Base-by-base conservation (phyloP, 345 rosid species). In the Rhizophora mangle region DNA sequence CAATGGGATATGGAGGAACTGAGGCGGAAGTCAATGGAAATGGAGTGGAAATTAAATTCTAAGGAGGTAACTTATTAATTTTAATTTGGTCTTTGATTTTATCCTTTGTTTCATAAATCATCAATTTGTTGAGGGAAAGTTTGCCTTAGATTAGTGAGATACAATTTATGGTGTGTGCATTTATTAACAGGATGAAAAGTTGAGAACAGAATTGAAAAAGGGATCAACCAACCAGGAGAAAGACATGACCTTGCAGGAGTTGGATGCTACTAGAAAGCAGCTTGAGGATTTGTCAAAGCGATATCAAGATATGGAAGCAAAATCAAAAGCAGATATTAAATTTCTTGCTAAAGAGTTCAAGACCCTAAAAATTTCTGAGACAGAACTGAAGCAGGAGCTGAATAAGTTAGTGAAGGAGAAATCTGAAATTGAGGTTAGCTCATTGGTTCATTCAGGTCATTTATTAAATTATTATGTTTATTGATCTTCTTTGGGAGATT, bases 1-100 rank as follows among this genome's bases (percentile, higher is more conserved):
- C 98, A 96, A 84, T 96, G 99, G 99, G 98, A 96, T 70, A 92
- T 96, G 97, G 96, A 96, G 83, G 99, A 96, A 75, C 82, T 96
- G 68, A 84, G 85, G 70, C 91, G 80, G 55, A 89, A 87, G 78
- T 85, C 93, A n/a, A 74, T 87, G 75, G 92, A 90, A 82, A 86
- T 92, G 97, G 99, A 92, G 78, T 67, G 89, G 88, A 88, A 87
- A 77, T 79, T 92, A 83, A 89, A 90, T 74, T 74, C 85, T 34
- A 79, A 81, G 74, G 84, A 87, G 95, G 99, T 96, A 69, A 70
- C 57, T 27, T 58, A 36, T 36, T 68, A 67, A 32, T 68, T n/a
- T n/a, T 8, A 27, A 15, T 37, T 60, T 60, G 55, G 32, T 60
- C 56, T 52, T 21, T 2, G 26, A 65, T 55, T 32, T 60, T 13